Base-by-base conservation (phyloP, 371 early-diverging fungal genomes). In the Mortierella sp. region DNA sequence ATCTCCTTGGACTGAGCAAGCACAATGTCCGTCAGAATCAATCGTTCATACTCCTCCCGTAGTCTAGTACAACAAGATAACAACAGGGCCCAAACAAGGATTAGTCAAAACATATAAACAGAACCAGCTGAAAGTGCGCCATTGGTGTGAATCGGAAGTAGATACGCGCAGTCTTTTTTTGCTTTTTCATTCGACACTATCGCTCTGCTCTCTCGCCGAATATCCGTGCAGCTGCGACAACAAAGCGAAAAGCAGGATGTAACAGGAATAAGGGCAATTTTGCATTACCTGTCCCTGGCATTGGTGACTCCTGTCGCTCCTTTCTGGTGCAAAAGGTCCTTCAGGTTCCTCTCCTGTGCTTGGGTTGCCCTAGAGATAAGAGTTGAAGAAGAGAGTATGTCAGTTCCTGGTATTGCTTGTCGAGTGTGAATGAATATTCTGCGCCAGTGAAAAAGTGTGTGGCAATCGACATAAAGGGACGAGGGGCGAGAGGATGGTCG, bases 1-100 rank as follows among this genome's bases (percentile, higher is more conserved):
- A 90, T 78, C 57, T 92, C 92, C 77, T 90, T 91, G 24, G 85
- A 76, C 55, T 86, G 83, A 37, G 91, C 90, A 24, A 85, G 83
- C 34, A 88, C 82, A 79, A 82, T 78, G 31, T 89, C 83, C 21
- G 80, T 80, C 69, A 88, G 75, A 72, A 89, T 81, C 51, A 89
- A 75, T 69, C 82, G 80, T 61, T 88, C 89, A 71, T 88, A 89
- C 48, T 75, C 81, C 44, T 89, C 89, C 55, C 89, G 75, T 57
- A 89, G 71, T 69, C 89, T 89, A 88, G 55, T 48, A 43, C 34
- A 40, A n/a, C 44, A 44, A n/a, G 24, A 31, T 31, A 75, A 28
- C 16, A 73, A 50, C 21, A 75, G 37, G 50, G 46, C 19, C 14
- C 50, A 26, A 40, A 69, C 19, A 53, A 1, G 1, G 28, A 72